Conservation (phyloP, 495 filamentous ascomycete genomes). For the Daldinia grandis region DNA sequence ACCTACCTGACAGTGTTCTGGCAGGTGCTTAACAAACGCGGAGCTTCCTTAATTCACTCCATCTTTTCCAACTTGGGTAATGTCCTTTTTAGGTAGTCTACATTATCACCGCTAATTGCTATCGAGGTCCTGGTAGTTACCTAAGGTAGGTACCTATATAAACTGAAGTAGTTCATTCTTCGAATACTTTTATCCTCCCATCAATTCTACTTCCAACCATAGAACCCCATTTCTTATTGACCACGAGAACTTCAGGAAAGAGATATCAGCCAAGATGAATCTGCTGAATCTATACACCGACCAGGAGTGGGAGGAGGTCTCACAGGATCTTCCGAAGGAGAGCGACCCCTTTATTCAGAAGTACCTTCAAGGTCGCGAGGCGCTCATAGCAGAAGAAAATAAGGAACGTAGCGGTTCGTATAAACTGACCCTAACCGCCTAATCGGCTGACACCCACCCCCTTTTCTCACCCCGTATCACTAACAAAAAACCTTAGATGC, state of each 20-base stretch:
- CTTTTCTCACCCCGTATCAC: background rate
- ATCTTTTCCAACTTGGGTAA: constrained; percentile 4
- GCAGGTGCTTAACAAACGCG: constrained; percentile 3
- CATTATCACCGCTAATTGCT: no score
- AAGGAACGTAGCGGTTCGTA: constrained; percentile 79
- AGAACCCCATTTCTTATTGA: background rate
- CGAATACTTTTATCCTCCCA: background rate
- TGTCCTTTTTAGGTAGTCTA: no score
- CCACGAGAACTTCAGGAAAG: background rate
- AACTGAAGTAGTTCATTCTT: background rate
- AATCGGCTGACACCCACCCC: background rate
- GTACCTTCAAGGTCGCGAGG: constrained; percentile 78
- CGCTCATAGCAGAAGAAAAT: constrained; percentile 80
- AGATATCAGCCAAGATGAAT: constrained; percentile 22
- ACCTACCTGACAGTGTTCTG: background rate
- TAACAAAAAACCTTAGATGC: constrained; percentile 56
- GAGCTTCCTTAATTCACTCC: background rate
- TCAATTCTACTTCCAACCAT: background rate
- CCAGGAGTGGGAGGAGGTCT: constrained; percentile 62
- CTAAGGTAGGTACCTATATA: background rate
- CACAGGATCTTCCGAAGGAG: constrained; percentile 60
- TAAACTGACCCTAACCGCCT: constrained; percentile 1
- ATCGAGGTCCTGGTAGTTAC: background rate
- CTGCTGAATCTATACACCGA: constrained; percentile 48
- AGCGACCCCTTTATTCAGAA: constrained; percentile 79